These are phyloP conservation scores for Beauveria bassiana DNA, from an alignment of 2,329 filamentous ascomycete species.

Conservation along the genomic window DNA sequence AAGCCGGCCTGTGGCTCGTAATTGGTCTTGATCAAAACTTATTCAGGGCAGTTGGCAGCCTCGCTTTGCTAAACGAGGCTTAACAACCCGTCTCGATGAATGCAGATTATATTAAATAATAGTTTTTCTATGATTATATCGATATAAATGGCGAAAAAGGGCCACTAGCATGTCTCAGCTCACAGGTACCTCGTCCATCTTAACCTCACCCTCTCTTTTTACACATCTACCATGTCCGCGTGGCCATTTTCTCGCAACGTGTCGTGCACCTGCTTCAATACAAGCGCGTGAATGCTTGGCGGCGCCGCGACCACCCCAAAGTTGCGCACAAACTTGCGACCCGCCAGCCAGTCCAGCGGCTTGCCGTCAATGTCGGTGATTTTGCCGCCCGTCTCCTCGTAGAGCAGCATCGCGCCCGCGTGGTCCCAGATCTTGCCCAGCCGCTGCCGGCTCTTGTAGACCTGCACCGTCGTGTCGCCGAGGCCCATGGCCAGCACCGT, in stretches of 20 bases:
- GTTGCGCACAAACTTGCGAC: slow-evolving; percentile 41
- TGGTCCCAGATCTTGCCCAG: slow-evolving; percentile 53
- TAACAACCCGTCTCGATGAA: too few species aligned
- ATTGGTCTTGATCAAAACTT: too few species aligned
- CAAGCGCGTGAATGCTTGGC: slow-evolving; percentile 31
- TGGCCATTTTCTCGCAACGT: slow-evolving; percentile 48
- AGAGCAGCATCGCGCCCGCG: slow-evolving; percentile 51
- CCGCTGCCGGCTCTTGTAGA: slow-evolving; percentile 41
- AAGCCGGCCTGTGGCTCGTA: too few species aligned
- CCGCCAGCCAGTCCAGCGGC: slow-evolving; percentile 40
- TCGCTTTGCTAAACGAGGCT: too few species aligned
- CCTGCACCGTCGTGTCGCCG: slow-evolving; percentile 48
- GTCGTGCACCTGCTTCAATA: slow-evolving; percentile 62
- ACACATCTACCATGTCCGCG: slow-evolving; percentile 9
- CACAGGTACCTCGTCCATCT: background rate
- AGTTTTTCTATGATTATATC: too few species aligned
- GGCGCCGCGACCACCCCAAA: slow-evolving; percentile 51
- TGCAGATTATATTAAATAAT: too few species aligned
- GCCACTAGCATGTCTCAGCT: background rate
- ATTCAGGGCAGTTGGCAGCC: too few species aligned
- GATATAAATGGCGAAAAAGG: too few species aligned
- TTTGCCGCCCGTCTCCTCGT: slow-evolving; percentile 47
- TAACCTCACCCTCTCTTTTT: too few species aligned
- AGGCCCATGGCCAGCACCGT: slow-evolving; percentile 42
- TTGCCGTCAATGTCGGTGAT: slow-evolving; percentile 47